Percentiles rank a stretch among this genome's conserved stretches.
Evolutionary conservation across 179 eudicot species (phyloP).

Genomic region (Nepenthes alata): DNA sequence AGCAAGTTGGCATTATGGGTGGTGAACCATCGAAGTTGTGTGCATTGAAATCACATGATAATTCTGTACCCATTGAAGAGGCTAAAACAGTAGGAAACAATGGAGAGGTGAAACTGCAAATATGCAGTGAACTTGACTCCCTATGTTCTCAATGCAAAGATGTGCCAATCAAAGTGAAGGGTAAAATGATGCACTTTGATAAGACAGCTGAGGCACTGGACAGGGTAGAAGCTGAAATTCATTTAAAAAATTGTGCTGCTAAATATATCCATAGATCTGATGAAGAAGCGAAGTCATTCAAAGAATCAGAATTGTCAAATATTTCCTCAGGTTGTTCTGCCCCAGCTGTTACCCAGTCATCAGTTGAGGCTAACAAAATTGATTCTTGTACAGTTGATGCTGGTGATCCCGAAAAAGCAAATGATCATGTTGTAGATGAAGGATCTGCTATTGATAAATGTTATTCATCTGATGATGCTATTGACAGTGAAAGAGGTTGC

Average conservation of each 20-base stretch:
- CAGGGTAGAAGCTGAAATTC: constrained; percentile 16
- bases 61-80: constrained; percentile 10
- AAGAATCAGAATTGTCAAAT: constrained; percentile 33
- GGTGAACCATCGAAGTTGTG: constrained; percentile 12
- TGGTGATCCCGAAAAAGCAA: constrained; percentile 14
- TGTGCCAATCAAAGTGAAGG: constrained; percentile 30
- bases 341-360: constrained; percentile 39
- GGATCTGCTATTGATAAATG: constrained; percentile 38
- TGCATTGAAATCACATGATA: constrained; percentile 14
- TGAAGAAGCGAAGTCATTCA: constrained; percentile 19
- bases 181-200: constrained; percentile 16
- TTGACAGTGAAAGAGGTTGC: constrained; percentile 32
- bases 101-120: constrained; percentile 16
- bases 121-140: constrained; percentile 16
- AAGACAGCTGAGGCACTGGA: constrained; percentile 10
- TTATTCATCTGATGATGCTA: constrained; percentile 41
- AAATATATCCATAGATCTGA: constrained; percentile 14
- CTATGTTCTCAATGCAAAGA: constrained; percentile 43
- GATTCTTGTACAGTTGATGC: constrained; percentile 28
- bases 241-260: constrained; percentile 12
- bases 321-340: constrained; percentile 51
- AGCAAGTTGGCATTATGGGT: constrained; percentile 14
- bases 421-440: constrained; percentile 34
- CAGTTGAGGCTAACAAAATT: constrained; percentile 29
- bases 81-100: neutral